Evolutionary conservation across 1,284 basidiomycete species (phyloP).

Genomic region (Ceratobasidium sp.): DNA sequence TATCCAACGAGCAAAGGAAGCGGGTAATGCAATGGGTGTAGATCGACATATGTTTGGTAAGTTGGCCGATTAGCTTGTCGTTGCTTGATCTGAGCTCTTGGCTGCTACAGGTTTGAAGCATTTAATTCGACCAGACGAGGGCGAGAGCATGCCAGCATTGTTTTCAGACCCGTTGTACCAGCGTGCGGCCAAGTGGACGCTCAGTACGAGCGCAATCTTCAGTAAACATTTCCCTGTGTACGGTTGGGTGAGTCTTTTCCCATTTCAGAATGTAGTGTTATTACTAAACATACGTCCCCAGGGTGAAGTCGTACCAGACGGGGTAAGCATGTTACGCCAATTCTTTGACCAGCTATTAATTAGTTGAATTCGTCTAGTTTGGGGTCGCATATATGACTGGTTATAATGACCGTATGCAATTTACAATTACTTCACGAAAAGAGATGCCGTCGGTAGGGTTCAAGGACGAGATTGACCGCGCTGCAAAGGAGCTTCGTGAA

Average conservation of each 20-base stretch:
- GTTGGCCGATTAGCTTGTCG: slow-evolving; percentile 1
- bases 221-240: slow-evolving; percentile 85
- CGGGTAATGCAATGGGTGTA: slow-evolving; percentile 81
- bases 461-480: slow-evolving; percentile 73
- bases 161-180: slow-evolving; percentile 80
- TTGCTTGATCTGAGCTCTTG: slow-evolving; percentile 2
- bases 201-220: slow-evolving; percentile 91
- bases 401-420: slow-evolving; percentile 77
- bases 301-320: slow-evolving; percentile 76
- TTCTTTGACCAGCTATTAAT: neutral
- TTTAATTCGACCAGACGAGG: slow-evolving; percentile 65
- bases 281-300: slow-evolving; percentile 53
- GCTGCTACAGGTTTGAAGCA: slow-evolving; percentile 73
- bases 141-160: slow-evolving; percentile 74
- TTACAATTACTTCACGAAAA: slow-evolving; percentile 82
- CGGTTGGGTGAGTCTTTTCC: slow-evolving; percentile 79
- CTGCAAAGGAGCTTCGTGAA: slow-evolving; percentile 74
- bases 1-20: slow-evolving; percentile 75
- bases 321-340: slow-evolving; percentile 54
- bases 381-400: slow-evolving; percentile 85
- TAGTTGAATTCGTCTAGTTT: slow-evolving; percentile 58
- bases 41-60: slow-evolving; percentile 86
- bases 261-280: slow-evolving; percentile 14
- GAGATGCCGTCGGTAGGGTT: slow-evolving; percentile 83
- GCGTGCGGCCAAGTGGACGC: slow-evolving; percentile 76